A percentile compares a stretch with the other conserved stretches of the same genome.
Evolutionary conservation across 192 early-diverging fungal genomes (phyloP).

Genomic region (Coemansia sp.): DNA sequence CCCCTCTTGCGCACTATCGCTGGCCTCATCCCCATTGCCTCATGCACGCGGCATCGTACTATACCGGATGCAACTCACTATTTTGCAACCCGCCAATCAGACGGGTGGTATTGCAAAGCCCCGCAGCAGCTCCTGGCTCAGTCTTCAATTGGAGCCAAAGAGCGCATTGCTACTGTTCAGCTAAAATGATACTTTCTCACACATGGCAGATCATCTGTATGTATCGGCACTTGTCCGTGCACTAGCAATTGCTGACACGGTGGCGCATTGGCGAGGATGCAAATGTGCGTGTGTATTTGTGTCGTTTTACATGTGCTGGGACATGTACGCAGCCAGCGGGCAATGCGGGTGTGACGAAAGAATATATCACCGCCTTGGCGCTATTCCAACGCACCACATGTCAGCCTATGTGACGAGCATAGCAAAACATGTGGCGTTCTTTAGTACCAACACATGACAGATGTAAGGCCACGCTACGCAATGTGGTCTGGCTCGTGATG

Average conservation of each 20-base stretch:
- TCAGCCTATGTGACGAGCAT: not conserved
- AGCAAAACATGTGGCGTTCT: not conserved
- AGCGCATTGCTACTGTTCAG: not conserved
- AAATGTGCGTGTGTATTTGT: not conserved
- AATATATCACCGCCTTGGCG: not conserved
- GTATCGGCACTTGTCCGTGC: not conserved
- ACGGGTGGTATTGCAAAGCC: not conserved
- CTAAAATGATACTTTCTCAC: not conserved
- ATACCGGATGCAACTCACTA: not conserved
- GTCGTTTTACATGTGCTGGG: not conserved
- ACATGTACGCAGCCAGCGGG: not conserved
- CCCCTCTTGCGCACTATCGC: slow-evolving; percentile 3
- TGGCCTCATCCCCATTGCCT: not conserved
- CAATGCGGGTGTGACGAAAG: not conserved
- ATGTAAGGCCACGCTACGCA: not conserved
- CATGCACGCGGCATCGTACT: not conserved
- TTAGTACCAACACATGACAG: not conserved
- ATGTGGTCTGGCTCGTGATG: not conserved
- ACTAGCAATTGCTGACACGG: not conserved
- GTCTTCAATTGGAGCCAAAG: not conserved
- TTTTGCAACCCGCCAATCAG: slow-evolving; percentile 4
- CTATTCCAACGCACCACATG: not conserved
- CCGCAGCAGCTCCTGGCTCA: slow-evolving; percentile 8
- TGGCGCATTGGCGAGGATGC: not conserved
- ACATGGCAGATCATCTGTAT: not conserved